Evolutionary conservation across 805 yeast species (phyloP).

Genomic region (Schwanniomyces pseudopolymorphus): DNA sequence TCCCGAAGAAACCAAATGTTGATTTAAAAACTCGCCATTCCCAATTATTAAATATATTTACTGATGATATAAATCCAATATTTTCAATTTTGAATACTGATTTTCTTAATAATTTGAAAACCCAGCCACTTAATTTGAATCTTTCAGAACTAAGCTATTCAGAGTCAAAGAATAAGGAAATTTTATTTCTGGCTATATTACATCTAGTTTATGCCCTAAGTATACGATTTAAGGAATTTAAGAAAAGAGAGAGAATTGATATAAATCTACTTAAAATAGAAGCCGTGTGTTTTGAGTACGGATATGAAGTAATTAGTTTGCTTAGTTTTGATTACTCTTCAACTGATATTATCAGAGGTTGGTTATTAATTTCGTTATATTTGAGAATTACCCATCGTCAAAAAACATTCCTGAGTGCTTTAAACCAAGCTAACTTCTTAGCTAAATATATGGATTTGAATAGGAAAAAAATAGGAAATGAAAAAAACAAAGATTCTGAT

Average conservation of each 20-base stretch:
- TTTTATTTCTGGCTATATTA: not conserved
- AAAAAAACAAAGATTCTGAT: not conserved
- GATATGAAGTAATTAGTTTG: not conserved
- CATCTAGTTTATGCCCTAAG: not conserved
- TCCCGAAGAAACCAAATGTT: not conserved
- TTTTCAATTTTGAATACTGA: not conserved
- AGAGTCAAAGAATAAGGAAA: not conserved
- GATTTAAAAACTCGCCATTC: not conserved
- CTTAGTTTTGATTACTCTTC: not conserved
- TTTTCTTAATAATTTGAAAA: not conserved
- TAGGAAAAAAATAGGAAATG: not conserved
- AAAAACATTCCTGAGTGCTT: not conserved
- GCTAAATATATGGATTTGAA: not conserved
- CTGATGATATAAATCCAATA: not conserved
- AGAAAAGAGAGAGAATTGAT: not conserved
- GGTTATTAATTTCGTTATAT: not conserved
- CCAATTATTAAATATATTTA: not conserved
- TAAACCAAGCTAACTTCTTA: not conserved
- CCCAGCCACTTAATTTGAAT: not conserved
- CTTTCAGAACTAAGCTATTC: not conserved
- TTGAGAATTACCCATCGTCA: not conserved
- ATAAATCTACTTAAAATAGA: not conserved
- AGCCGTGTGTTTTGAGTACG: not conserved
- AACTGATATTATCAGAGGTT: not conserved
- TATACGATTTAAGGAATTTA: not conserved